Conservation (phyloP, 2,329 filamentous ascomycete genomes). For the Exophiala xenobiotica region DNA sequence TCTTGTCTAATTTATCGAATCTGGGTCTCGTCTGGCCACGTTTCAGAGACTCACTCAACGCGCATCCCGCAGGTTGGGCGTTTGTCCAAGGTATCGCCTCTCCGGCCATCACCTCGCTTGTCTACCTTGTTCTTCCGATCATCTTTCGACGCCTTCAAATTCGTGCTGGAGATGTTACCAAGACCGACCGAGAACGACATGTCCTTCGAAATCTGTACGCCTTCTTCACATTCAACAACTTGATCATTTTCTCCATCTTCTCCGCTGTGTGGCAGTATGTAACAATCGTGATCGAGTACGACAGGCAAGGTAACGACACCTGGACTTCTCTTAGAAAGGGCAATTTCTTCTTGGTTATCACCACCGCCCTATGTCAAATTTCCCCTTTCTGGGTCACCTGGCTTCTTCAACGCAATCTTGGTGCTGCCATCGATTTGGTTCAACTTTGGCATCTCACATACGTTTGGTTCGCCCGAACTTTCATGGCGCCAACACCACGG, state of each 20-base stretch:
- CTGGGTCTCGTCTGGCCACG: conserved; percentile 74
- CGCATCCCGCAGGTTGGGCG: conserved; percentile 70
- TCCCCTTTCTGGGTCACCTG: conserved; percentile 95
- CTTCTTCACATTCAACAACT: conserved; percentile 97
- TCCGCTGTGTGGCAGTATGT: conserved; percentile 76
- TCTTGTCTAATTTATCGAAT: conserved; percentile 81
- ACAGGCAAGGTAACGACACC: conserved; percentile 57
- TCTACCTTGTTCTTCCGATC: conserved; percentile 84
- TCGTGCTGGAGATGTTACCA: conserved; percentile 82
- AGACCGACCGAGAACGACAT: conserved; percentile 87
- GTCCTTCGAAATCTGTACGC: conserved; percentile 87
- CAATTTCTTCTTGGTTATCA: conserved; percentile 62
- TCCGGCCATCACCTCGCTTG: conserved; percentile 79
- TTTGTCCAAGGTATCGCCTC: conserved; percentile 89
- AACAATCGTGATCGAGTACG: conserved; percentile 61
- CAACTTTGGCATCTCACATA: conserved; percentile 82
- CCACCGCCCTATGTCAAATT: conserved; percentile 74
- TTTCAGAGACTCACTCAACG: conserved; percentile 66
- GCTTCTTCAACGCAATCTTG: conserved; percentile 87
- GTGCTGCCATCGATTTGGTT: conserved; percentile 88
- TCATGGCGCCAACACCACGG: conserved; percentile 82
- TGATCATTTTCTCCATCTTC: conserved; percentile 91
- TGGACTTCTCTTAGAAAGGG: conserved; percentile 68
- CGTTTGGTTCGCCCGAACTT: conserved; percentile 80
- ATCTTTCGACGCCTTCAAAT: conserved; percentile 87